Percentiles rank a stretch among this genome's conserved stretches.
Evolutionary conservation across 169 alveolate species (phyloP).

Genomic region (Plasmodium cynomolgi): DNA sequence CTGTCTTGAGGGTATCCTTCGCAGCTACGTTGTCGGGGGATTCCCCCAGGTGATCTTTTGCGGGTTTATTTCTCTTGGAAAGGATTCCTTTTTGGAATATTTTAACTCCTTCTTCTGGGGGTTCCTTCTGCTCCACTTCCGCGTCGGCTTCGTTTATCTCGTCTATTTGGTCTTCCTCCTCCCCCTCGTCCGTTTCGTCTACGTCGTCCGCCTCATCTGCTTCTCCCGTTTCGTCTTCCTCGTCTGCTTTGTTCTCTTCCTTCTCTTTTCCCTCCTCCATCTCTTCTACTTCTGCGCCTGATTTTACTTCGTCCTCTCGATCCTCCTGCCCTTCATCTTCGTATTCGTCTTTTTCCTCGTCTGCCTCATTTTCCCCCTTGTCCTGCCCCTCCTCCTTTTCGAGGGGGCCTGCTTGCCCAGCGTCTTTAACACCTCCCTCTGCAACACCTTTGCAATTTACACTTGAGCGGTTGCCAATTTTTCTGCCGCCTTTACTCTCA

Average conservation of each 20-base stretch:
- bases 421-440: neutral
- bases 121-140: neutral
- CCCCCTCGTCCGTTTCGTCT: neutral
- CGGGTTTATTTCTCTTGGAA: conserved; percentile 8
- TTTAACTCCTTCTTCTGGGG: neutral
- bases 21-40: neutral
- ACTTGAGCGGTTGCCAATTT: neutral
- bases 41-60: conserved; percentile 6
- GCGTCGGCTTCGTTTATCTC: neutral
- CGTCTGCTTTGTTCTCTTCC: neutral
- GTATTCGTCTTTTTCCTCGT: conserved; percentile 7
- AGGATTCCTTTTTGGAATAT: neutral
- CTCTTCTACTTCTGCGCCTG: neutral
- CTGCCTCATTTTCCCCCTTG: conserved; percentile 2
- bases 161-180: neutral
- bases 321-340: conserved; percentile 2
- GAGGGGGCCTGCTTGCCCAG: neutral
- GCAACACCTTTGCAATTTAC: neutral
- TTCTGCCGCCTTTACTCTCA: neutral
- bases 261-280: neutral
- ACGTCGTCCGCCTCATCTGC: neutral
- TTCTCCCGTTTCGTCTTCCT: neutral
- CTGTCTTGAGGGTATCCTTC: conserved; percentile 15
- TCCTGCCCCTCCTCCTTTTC: conserved; percentile 3
- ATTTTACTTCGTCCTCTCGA: neutral